Evolutionary conservation across 164 flowering plant species (phyloP).

Genomic region (Nymphaea thermarum): DNA sequence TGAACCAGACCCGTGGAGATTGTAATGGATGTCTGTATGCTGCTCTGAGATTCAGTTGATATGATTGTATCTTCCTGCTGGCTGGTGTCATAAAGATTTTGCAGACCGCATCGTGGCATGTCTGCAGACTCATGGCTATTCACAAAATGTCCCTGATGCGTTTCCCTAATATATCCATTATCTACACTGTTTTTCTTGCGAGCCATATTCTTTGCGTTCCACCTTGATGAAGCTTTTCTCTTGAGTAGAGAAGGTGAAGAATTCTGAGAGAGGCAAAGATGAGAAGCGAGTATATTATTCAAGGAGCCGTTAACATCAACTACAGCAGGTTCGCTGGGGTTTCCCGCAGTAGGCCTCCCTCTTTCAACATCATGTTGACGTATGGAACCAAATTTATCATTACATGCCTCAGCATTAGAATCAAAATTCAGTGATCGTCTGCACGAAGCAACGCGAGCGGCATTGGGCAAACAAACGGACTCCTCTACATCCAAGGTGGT

Average conservation of each 20-base stretch:
- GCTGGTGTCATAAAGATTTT: background rate
- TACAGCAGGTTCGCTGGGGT: slow-evolving; percentile 13
- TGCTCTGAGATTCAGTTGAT: background rate
- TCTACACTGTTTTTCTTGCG: slow-evolving; percentile 3
- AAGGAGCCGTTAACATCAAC: slow-evolving; percentile 20
- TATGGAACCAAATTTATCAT: slow-evolving; percentile 3
- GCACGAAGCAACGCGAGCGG: slow-evolving; percentile 21
- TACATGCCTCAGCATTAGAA: slow-evolving; percentile 11
- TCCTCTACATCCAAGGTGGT: slow-evolving; percentile 4
- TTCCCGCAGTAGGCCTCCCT: slow-evolving; percentile 13
- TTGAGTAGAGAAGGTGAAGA: slow-evolving; percentile 3
- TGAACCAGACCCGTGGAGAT: background rate
- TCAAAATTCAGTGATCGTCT: slow-evolving; percentile 38
- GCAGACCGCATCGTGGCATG: too few relatives aligned
- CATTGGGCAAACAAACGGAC: slow-evolving; percentile 1
- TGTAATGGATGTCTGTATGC: background rate
- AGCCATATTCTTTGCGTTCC: slow-evolving; percentile 4
- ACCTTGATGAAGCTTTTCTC: slow-evolving; percentile 2
- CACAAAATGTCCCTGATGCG: background rate
- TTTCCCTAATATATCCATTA: background rate
- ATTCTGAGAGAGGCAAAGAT: slow-evolving; percentile 10
- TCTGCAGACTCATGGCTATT: too few relatives aligned
- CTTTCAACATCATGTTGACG: background rate
- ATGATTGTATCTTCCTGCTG: background rate
- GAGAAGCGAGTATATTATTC: slow-evolving; percentile 10